Evolutionary conservation across 371 early-diverging fungal species (phyloP).

Genomic region (Rhizopus stolonifer): DNA sequence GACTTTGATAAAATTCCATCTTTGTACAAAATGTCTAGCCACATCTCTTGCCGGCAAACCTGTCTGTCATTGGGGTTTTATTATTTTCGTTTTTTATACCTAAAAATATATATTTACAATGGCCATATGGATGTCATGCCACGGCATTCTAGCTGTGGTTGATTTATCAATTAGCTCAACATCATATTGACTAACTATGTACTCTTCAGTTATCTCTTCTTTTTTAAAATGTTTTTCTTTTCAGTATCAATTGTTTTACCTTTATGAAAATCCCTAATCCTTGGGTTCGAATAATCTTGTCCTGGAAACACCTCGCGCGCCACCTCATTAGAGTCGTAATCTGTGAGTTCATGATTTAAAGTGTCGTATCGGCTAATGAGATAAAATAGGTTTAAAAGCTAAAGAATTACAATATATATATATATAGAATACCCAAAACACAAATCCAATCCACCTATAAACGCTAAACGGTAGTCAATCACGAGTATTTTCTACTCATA

Average conservation of each 20-base stretch:
- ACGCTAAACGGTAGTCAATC: slow-evolving; percentile 82
- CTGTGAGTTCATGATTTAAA: slow-evolving; percentile 70
- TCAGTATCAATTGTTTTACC: slow-evolving; percentile 36
- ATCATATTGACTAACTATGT: slow-evolving; percentile 42
- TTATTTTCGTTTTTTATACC: too few relatives aligned
- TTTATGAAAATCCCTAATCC: slow-evolving; percentile 84
- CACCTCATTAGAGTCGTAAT: slow-evolving; percentile 47
- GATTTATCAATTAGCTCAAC: slow-evolving; percentile 35
- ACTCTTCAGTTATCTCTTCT: too few relatives aligned
- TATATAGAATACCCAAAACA: slow-evolving; percentile 67
- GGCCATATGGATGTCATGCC: slow-evolving; percentile 88
- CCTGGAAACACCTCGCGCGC: slow-evolving; percentile 71
- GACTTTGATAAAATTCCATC: slow-evolving; percentile 90
- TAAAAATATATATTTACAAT: slow-evolving; percentile 38
- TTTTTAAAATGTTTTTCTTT: too few relatives aligned
- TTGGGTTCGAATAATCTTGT: slow-evolving; percentile 92
- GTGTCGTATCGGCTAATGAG: slow-evolving; percentile 80
- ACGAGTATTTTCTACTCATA: slow-evolving; percentile 75
- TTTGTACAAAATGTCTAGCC: slow-evolving; percentile 87
- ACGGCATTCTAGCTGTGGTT: slow-evolving; percentile 81
- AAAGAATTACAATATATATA: neutral
- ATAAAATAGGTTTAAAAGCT: neutral
- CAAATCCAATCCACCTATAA: slow-evolving; percentile 90
- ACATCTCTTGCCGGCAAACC: slow-evolving; percentile 83
- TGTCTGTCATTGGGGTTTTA: slow-evolving; percentile 23